Base-by-base conservation (phyloP, 2,329 filamentous ascomycete species). In the Aspergillus cejpii region DNA sequence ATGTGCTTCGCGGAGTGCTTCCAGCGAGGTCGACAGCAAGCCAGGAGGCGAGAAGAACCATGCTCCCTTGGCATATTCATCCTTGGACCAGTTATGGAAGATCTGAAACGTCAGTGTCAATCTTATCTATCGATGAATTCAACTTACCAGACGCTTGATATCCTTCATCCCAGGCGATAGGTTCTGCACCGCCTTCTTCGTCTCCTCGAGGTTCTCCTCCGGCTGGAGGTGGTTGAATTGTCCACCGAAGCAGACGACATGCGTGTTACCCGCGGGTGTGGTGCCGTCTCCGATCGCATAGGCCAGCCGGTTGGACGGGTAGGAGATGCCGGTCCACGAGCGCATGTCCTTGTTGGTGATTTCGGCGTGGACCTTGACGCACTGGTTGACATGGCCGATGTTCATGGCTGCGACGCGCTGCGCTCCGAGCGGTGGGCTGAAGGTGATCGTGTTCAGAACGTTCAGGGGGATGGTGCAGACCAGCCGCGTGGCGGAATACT, bases 81-180 rank as follows among this genome's bases (percentile, higher is more conserved):
- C 73, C 37, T 68, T 69, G 6, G 59, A 64, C 73, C 73, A 76
- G 44, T 75, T 74, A 37, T 76, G 72, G 31, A 74, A 75, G 0
- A 74, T 67, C 61, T 61, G 24, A 0, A 21, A n/a, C n/a, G 7
- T 40, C 23, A 24, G 23, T 24, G 8, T 24, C 23, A 24, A 5
- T 8, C 23, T 5, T 5, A 5, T 24, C 5, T 5, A 24, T 8
- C 23, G 23, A 24, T 24, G 23, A 24, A 8, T n/a, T 5, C 5
- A 24, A 44, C 52, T 44, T 21, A 58, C 56, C 34, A 59, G 23
- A 27, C 49, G 44, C 37, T 60, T 50, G 5, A 61, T 42, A 28
- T 55, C 49, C 58, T 58, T 61, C 2, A 47, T 48, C 6, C 53
- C 51, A 17, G 56, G 57, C n/a, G 63, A 56, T 54, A 68, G 52